Evolutionary conservation across 2,329 filamentous ascomycete species (phyloP).

Genomic region (Alternaria incomplexa): DNA sequence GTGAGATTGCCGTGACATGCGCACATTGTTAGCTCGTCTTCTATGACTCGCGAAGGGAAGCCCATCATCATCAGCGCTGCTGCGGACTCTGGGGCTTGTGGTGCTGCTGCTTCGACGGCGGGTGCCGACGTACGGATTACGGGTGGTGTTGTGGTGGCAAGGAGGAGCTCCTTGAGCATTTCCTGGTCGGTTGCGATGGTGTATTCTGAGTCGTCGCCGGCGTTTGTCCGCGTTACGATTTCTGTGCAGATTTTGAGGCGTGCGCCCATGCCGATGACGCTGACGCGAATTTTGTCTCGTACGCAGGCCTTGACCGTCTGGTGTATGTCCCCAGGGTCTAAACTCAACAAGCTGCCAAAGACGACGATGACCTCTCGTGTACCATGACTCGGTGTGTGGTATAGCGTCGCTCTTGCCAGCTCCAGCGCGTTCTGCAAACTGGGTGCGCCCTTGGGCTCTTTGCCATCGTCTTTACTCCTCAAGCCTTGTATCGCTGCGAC

Average conservation of each 20-base stretch:
- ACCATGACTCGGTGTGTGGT: constrained; percentile 89
- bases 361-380: constrained; percentile 92
- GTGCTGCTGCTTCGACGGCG: constrained; percentile 36
- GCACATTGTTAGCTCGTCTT: constrained; percentile 76
- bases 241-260: constrained; percentile 92
- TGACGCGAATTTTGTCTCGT: constrained; percentile 82
- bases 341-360: constrained; percentile 87
- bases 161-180: constrained; percentile 87
- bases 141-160: constrained; percentile 87
- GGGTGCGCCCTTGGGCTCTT: constrained; percentile 58
- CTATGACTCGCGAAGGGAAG: constrained; percentile 85
- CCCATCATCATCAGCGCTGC: constrained; percentile 90
- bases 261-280: constrained; percentile 87
- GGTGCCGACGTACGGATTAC: constrained; percentile 68
- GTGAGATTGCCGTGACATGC: constrained; percentile 87
- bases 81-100: constrained; percentile 48
- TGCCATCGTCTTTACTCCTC: constrained; percentile 67
- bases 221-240: constrained; percentile 86
- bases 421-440: constrained; percentile 90
- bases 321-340: constrained; percentile 94
- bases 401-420: constrained; percentile 91
- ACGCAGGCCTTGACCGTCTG: constrained; percentile 82
- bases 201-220: constrained; percentile 77
- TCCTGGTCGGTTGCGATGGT: constrained; percentile 84
- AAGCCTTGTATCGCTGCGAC: constrained; percentile 75